Evolutionary conservation across 371 early-diverging fungal genomes (phyloP).

Genomic region (Nematocida sp.): DNA sequence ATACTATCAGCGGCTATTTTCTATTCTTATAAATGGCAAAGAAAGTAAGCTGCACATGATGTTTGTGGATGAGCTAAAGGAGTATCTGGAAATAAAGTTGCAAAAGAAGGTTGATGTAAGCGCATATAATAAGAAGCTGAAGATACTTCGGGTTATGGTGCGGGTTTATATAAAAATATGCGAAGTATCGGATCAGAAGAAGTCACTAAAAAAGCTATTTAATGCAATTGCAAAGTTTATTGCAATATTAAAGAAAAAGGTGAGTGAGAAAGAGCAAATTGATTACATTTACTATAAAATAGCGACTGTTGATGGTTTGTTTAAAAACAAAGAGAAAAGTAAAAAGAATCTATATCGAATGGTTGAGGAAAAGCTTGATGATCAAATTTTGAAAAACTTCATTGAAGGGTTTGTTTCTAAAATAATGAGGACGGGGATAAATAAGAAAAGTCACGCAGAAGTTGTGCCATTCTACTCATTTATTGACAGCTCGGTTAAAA

Average conservation of each 20-base stretch:
- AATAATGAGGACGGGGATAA: slow-evolving; percentile 34
- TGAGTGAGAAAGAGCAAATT: neutral
- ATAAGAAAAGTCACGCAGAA: slow-evolving; percentile 10
- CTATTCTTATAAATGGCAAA: slow-evolving; percentile 12
- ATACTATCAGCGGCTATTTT: slow-evolving; percentile 26
- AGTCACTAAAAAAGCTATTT: slow-evolving; percentile 41
- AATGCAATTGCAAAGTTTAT: slow-evolving; percentile 6
- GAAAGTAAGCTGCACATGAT: slow-evolving; percentile 27
- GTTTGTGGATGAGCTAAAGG: slow-evolving; percentile 12
- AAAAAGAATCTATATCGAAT: slow-evolving; percentile 32
- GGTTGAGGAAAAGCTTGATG: slow-evolving; percentile 44
- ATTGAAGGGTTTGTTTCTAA: slow-evolving; percentile 13
- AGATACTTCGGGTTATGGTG: slow-evolving; percentile 36
- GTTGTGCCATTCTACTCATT: slow-evolving; percentile 46
- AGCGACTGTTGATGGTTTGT: slow-evolving; percentile 8
- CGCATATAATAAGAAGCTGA: neutral
- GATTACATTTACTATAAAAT: slow-evolving; percentile 33
- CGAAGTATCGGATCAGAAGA: slow-evolving; percentile 10
- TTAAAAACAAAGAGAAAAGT: slow-evolving; percentile 39
- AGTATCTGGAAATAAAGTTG: slow-evolving; percentile 1
- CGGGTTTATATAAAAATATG: slow-evolving; percentile 24
- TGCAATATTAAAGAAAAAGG: neutral
- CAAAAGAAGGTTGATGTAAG: neutral
- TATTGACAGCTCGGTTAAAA: slow-evolving; percentile 27
- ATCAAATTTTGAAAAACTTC: slow-evolving; percentile 24